Conservation (phyloP, 805 yeast species). For the Saturnispora kantuleensis region DNA sequence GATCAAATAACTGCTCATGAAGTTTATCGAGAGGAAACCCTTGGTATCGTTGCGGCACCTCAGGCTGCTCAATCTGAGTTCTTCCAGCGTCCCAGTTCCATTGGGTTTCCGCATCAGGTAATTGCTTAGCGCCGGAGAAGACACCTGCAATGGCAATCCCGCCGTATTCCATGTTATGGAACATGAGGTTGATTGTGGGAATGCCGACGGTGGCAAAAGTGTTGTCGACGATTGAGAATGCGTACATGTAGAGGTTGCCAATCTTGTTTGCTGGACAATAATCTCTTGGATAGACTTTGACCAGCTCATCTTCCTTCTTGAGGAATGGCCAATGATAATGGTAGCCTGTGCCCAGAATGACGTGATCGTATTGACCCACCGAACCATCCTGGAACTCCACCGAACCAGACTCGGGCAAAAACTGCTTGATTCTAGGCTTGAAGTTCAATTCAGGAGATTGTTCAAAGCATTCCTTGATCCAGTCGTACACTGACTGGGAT, state of each 20-base stretch:
- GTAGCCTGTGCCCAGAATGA: slow-evolving; percentile 44
- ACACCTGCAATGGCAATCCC: slow-evolving; percentile 53
- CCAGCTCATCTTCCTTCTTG: slow-evolving; percentile 8
- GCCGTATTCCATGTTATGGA: slow-evolving; percentile 40
- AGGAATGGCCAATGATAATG: slow-evolving; percentile 36
- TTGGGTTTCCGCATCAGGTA: slow-evolving; percentile 36
- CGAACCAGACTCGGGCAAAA: slow-evolving; percentile 11
- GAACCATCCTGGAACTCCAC: slow-evolving; percentile 29
- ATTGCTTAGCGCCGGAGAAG: slow-evolving; percentile 33
- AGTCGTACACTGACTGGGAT: slow-evolving; percentile 18
- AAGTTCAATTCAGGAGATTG: slow-evolving; percentile 11
- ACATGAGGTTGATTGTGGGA: slow-evolving; percentile 34
- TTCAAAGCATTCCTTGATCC: slow-evolving; percentile 13
- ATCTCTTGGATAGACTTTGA: slow-evolving; percentile 7
- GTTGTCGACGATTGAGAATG: slow-evolving; percentile 34
- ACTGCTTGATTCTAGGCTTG: slow-evolving; percentile 15
- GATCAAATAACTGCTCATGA: slow-evolving; percentile 12
- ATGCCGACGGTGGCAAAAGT: slow-evolving; percentile 34
- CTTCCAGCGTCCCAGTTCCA: slow-evolving; percentile 20
- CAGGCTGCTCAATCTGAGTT: slow-evolving; percentile 11
- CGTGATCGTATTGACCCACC: slow-evolving; percentile 26
- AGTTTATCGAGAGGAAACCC: slow-evolving; percentile 10
- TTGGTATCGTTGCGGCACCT: slow-evolving; percentile 13
- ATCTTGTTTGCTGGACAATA: slow-evolving; percentile 11
- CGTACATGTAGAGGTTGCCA: slow-evolving; percentile 23